phyloP scores from a whole-genome alignment of 1,139 yeast species.

The Suhomyces bokatorum region DNA sequence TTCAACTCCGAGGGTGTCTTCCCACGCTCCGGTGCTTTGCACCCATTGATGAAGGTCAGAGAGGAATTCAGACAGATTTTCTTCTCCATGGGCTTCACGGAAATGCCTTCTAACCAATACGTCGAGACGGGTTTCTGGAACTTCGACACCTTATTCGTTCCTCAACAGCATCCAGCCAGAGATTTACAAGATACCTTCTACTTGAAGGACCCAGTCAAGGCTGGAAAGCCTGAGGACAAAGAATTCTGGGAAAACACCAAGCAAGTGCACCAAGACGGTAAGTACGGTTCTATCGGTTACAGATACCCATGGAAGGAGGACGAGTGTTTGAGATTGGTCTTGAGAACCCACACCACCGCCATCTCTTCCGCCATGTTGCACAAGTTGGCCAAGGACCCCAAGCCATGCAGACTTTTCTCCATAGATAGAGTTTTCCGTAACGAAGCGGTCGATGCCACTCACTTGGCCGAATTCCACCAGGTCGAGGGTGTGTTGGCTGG shows the following conservation, averaged over 20 bases:
- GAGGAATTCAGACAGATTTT: slow-evolving; percentile 97
- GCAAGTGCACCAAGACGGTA: slow-evolving; percentile 85
- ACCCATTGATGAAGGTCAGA: slow-evolving; percentile 93
- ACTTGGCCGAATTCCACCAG: slow-evolving; percentile 98
- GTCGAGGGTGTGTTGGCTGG: slow-evolving; percentile 99
- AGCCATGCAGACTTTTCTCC: slow-evolving; percentile 88
- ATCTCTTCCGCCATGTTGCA: slow-evolving; percentile 87
- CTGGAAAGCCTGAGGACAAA: slow-evolving; percentile 79
- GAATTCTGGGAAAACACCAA: slow-evolving; percentile 75
- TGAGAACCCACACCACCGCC: slow-evolving; percentile 97
- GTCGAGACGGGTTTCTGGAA: slow-evolving; percentile 99
- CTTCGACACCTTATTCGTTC: slow-evolving; percentile 92
- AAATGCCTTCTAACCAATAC: slow-evolving; percentile 98
- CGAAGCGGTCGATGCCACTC: slow-evolving; percentile 99
- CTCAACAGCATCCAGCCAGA: slow-evolving; percentile 99
- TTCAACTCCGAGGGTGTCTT: slow-evolving; percentile 91
- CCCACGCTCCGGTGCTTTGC: slow-evolving; percentile 90
- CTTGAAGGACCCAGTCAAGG: slow-evolving; percentile 84
- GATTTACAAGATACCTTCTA: slow-evolving; percentile 98
- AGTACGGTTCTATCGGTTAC: slow-evolving; percentile 94
- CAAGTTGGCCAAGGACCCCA: slow-evolving; percentile 83
- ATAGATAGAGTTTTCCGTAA: slow-evolving; percentile 99
- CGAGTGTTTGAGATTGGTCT: slow-evolving; percentile 86
- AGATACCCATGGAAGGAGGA: slow-evolving; percentile 95
- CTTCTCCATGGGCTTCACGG: slow-evolving; percentile 96